A percentile compares a stretch with the other conserved stretches of the same genome.
Evolutionary conservation across 495 filamentous ascomycete genomes (phyloP).

Genomic region (Lophium mytilinum): DNA sequence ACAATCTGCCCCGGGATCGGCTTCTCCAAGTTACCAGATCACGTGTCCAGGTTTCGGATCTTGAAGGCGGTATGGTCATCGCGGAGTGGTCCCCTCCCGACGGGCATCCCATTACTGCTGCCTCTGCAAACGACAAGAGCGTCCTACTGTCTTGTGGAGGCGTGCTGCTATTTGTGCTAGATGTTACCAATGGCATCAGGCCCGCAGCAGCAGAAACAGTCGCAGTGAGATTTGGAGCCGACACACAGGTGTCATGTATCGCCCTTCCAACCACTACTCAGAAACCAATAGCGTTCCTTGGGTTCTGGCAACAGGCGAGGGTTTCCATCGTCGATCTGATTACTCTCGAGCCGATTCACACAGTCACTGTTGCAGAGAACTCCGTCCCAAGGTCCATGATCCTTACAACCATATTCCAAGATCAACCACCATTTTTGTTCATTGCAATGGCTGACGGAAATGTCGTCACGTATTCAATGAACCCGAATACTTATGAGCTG

Average conservation of each 20-base stretch:
- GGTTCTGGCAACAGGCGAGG: slow-evolving; percentile 72
- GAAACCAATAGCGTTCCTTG: slow-evolving; percentile 56
- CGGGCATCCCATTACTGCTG: slow-evolving; percentile 61
- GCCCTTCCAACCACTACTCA: slow-evolving; percentile 48
- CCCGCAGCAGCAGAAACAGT: slow-evolving; percentile 49
- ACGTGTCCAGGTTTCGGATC: slow-evolving; percentile 54
- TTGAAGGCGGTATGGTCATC: slow-evolving; percentile 58
- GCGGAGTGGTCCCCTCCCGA: slow-evolving; percentile 58
- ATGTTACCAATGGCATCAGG: slow-evolving; percentile 50
- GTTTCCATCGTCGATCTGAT: slow-evolving; percentile 49
- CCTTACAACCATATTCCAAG: slow-evolving; percentile 59
- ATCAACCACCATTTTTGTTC: slow-evolving; percentile 66
- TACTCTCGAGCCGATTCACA: slow-evolving; percentile 52
- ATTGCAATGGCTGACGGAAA: slow-evolving; percentile 92
- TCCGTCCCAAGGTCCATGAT: slow-evolving; percentile 73
- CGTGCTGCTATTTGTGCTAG: slow-evolving; percentile 54
- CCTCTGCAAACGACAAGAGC: slow-evolving; percentile 59
- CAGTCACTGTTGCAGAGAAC: slow-evolving; percentile 47
- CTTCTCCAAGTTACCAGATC: slow-evolving; percentile 72
- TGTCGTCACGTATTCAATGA: slow-evolving; percentile 76
- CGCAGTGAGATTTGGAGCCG: slow-evolving; percentile 38
- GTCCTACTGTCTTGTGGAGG: slow-evolving; percentile 71
- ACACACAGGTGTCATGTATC: slow-evolving; percentile 77
- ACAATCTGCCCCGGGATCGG: slow-evolving; percentile 51
- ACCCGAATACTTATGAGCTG: slow-evolving; percentile 48